phyloP scores from a whole-genome alignment of 2,329 filamentous ascomycete genomes.

The Alternaria brassicae region DNA sequence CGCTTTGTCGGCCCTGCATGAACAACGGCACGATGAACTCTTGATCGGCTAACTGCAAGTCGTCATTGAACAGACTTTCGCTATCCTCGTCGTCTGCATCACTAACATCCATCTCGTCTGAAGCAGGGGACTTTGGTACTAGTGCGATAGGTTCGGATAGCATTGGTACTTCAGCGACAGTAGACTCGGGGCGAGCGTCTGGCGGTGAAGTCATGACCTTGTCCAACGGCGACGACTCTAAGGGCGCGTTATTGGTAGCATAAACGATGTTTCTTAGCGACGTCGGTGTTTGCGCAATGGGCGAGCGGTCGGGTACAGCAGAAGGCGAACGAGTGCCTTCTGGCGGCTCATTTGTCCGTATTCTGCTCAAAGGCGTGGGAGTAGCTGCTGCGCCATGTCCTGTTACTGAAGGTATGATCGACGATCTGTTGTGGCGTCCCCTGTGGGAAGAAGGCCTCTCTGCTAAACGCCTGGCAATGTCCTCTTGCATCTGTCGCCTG shows the following conservation, averaged over 20 bases:
- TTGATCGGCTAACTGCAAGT: constrained; percentile 35
- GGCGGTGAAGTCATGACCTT: constrained; percentile 4
- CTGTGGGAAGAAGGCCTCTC: constrained; percentile 23
- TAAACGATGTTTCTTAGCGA: constrained; percentile 39
- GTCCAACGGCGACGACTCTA: constrained; percentile 4
- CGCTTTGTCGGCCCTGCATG: constrained; percentile 42
- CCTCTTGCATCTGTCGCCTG: constrained; percentile 17
- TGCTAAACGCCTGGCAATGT: constrained; percentile 11
- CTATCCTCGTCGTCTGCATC: constrained; percentile 30
- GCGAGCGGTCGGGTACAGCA: constrained; percentile 40
- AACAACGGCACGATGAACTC: constrained; percentile 46
- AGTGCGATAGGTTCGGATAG: neutral
- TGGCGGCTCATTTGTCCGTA: constrained; percentile 8
- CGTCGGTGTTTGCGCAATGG: constrained; percentile 32
- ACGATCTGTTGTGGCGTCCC: constrained; percentile 6
- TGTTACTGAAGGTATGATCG: constrained; percentile 4
- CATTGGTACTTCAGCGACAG: constrained; percentile 9
- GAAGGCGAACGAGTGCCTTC: constrained; percentile 47
- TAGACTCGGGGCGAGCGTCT: constrained; percentile 1
- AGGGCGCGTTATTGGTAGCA: constrained; percentile 20
- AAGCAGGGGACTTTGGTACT: constrained; percentile 1
- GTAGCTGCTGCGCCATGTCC: neutral
- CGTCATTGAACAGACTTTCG: constrained; percentile 36
- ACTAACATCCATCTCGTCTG: constrained; percentile 28
- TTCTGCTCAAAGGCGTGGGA: constrained; percentile 5